These are phyloP conservation scores for Hygrophorus pudorinus DNA, from an alignment of 768 basidiomycete genomes.

Conservation along the genomic window DNA sequence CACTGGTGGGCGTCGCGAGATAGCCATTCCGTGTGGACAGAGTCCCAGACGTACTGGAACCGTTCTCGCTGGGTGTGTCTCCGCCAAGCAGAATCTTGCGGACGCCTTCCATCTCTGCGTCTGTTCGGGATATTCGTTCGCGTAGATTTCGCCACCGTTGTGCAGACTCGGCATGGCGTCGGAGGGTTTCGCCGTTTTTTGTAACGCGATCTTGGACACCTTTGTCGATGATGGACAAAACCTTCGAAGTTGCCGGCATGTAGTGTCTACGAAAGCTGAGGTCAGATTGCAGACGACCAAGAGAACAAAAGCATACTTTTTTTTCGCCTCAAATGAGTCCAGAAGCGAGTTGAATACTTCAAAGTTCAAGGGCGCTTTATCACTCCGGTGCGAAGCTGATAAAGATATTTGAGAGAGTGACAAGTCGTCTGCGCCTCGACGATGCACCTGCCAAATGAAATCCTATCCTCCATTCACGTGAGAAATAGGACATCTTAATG, in stretches of 20 bases:
- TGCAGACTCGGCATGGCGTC: conserved; percentile 82
- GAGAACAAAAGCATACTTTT: conserved; percentile 47
- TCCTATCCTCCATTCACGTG: conserved; percentile 35
- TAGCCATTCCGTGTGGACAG: conserved; percentile 46
- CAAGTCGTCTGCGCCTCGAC: conserved; percentile 35
- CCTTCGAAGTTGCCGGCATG: conserved; percentile 87
- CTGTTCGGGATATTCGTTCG: conserved; percentile 73
- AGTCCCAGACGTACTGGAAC: conserved; percentile 57
- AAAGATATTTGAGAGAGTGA: conserved; percentile 34
- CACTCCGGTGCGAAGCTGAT: conserved; percentile 34
- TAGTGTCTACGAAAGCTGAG: conserved; percentile 57
- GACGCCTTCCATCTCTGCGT: conserved; percentile 69
- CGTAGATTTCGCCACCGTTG: conserved; percentile 75
- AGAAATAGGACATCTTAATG: conserved; percentile 3
- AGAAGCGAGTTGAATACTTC: conserved; percentile 59
- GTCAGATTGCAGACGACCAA: conserved; percentile 9
- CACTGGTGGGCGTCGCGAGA: conserved; percentile 56
- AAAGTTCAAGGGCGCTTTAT: conserved; percentile 42
- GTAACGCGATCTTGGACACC: conserved; percentile 89
- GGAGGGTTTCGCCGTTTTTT: conserved; percentile 91
- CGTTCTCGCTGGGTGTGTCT: conserved; percentile 53
- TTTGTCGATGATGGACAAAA: conserved; percentile 88
- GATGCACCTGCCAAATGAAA: conserved; percentile 78
- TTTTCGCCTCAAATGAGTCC: conserved; percentile 80
- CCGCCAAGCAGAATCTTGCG: conserved; percentile 48